phyloP scores from a whole-genome alignment of 768 basidiomycete species.

The Pleurotus ostreatus region DNA sequence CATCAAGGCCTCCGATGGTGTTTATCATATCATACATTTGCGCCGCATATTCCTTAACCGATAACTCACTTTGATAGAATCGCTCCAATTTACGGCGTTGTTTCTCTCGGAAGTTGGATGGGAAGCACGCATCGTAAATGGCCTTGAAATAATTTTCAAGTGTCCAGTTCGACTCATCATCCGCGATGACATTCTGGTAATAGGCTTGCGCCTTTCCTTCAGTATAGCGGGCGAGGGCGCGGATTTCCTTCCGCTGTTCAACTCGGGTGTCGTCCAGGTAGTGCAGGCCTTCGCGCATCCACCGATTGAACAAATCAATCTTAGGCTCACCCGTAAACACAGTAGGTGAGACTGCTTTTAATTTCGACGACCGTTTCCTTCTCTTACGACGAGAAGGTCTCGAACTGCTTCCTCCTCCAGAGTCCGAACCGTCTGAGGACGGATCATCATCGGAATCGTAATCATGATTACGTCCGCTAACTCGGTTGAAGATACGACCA shows the following conservation, averaged over 20 bases:
- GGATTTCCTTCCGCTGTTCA: neutral
- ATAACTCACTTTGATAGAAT: conserved; percentile 20
- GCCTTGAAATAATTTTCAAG: conserved; percentile 24
- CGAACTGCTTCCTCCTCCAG: too few relatives aligned
- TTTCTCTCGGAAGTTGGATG: conserved; percentile 16
- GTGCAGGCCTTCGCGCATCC: neutral
- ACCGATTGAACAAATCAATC: neutral
- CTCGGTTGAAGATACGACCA: too few relatives aligned
- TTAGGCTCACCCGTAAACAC: too few relatives aligned
- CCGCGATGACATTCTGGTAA: conserved; percentile 23
- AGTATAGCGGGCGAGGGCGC: neutral
- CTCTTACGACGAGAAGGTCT: too few relatives aligned
- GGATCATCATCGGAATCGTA: too few relatives aligned
- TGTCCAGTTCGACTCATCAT: conserved; percentile 20
- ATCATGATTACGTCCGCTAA: too few relatives aligned
- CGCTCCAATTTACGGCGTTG: conserved; percentile 16
- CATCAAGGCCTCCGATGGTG: conserved; percentile 24
- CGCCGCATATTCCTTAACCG: conserved; percentile 26
- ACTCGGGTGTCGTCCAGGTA: neutral
- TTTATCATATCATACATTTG: conserved; percentile 29
- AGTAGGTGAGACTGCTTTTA: too few relatives aligned
- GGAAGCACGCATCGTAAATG: conserved; percentile 34
- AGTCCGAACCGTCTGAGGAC: too few relatives aligned
- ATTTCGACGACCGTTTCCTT: too few relatives aligned
- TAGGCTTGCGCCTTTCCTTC: conserved; percentile 25